Conservation (phyloP, 208 protist species). For the Endotrypanum monterogeii region DNA sequence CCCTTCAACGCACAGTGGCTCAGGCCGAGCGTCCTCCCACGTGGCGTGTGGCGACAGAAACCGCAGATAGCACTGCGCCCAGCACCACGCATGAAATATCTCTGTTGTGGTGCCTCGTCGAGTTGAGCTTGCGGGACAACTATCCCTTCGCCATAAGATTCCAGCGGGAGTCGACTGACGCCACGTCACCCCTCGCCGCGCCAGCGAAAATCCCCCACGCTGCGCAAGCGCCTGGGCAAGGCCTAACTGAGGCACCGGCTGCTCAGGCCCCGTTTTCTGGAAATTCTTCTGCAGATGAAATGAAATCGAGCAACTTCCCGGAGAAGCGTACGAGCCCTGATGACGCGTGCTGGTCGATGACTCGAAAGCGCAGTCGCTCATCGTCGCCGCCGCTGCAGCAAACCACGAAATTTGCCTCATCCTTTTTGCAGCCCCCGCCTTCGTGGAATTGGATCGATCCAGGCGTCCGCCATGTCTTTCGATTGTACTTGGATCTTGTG, state of each 20-base stretch:
- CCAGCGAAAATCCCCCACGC: neutral
- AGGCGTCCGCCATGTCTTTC: constrained; percentile 29
- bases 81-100: constrained; percentile 8
- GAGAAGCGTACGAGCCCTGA: neutral
- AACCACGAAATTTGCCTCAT: neutral
- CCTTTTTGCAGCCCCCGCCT: neutral
- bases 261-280: neutral
- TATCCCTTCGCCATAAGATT: constrained; percentile 15
- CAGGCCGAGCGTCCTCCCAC: neutral
- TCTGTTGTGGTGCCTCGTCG: constrained; percentile 23
- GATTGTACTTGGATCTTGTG: constrained; percentile 28
- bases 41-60: neutral
- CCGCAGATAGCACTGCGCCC: neutral
- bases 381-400: neutral
- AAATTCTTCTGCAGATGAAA: neutral
- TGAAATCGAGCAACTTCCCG: too few relatives aligned
- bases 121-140: constrained; percentile 25
- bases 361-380: constrained; percentile 8
- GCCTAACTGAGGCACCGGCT: neutral
- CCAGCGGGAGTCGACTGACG: constrained; percentile 3
- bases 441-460: constrained; percentile 29
- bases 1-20: neutral
- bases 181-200: neutral
- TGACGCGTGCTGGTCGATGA: neutral
- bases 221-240: neutral